Evolutionary conservation across 306 rosid species (phyloP).

Genomic region (Quercus berberidifolia): DNA sequence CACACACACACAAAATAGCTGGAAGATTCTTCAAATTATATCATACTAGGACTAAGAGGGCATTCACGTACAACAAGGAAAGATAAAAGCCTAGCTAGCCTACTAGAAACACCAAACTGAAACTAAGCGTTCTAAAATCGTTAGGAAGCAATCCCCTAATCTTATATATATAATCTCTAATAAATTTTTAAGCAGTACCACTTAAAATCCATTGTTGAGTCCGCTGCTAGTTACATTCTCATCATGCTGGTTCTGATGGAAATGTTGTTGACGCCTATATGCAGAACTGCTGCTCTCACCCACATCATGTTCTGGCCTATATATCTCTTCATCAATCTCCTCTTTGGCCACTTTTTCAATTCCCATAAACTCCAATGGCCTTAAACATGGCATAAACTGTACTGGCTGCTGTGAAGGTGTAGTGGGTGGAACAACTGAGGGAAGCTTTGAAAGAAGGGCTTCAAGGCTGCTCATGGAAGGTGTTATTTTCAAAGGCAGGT

Average conservation of each 20-base stretch:
- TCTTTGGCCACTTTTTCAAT: conserved; percentile 60
- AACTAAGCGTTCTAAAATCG: neutral
- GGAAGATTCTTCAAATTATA: neutral
- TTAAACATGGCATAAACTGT: conserved; percentile 25
- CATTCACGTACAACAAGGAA: neutral
- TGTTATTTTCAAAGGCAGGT: conserved; percentile 46
- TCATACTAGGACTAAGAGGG: neutral
- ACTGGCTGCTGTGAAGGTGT: conserved; percentile 5
- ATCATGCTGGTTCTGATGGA: conserved; percentile 48
- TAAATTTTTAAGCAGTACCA: neutral
- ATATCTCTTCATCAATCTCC: conserved; percentile 50
- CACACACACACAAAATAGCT: neutral
- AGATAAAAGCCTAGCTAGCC: neutral
- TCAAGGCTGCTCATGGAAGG: conserved; percentile 81
- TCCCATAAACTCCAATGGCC: conserved; percentile 50
- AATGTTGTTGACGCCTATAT: conserved; percentile 32
- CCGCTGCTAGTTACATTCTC: conserved; percentile 32
- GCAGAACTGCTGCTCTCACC: conserved; percentile 68
- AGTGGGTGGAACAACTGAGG: conserved; percentile 55
- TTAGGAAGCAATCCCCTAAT: neutral
- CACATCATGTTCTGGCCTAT: conserved; percentile 49
- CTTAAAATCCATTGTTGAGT: conserved; percentile 13
- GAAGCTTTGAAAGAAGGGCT: conserved; percentile 66
- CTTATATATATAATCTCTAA: conserved; percentile 9
- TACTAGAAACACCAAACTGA: neutral